phyloP scores from a whole-genome alignment of 805 yeast genomes.

The Yarrowia porcina region DNA sequence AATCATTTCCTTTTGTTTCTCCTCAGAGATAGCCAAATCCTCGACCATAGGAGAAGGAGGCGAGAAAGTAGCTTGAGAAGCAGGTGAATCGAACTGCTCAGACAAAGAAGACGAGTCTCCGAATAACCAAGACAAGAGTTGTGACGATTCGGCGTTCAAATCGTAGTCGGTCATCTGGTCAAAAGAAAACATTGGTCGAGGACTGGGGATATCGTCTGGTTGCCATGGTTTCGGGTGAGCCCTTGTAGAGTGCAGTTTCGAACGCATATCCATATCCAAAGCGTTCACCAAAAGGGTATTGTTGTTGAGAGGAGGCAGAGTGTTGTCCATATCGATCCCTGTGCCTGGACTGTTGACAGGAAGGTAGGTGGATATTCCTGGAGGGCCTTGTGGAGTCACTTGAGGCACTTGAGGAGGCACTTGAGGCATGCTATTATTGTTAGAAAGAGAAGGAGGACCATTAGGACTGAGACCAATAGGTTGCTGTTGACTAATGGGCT shows the following conservation, averaged over 20 bases:
- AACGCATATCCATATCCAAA: slow-evolving; percentile 11
- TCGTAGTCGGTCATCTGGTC: slow-evolving; percentile 3
- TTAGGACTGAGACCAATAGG: not conserved
- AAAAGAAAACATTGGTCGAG: not conserved
- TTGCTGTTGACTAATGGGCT: not conserved
- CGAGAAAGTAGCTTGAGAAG: slow-evolving; percentile 42
- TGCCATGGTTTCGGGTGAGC: slow-evolving; percentile 11
- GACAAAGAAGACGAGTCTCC: slow-evolving; percentile 38
- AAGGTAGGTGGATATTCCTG: not conserved
- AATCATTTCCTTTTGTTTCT: slow-evolving; percentile 34
- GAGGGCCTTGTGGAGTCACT: not conserved
- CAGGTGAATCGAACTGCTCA: slow-evolving; percentile 40
- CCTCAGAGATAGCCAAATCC: slow-evolving; percentile 38
- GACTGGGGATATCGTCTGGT: slow-evolving; percentile 7
- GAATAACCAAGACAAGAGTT: slow-evolving; percentile 40
- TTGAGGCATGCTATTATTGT: not conserved
- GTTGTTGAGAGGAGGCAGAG: slow-evolving; percentile 10
- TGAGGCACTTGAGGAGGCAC: not conserved
- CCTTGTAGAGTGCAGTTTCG: not conserved
- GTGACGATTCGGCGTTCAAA: slow-evolving; percentile 28
- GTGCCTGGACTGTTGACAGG: not conserved
- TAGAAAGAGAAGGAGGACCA: not conserved
- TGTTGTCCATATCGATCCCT: slow-evolving; percentile 1
- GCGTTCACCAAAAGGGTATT: slow-evolving; percentile 18
- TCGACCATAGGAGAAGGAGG: slow-evolving; percentile 41